Evolutionary conservation across 495 filamentous ascomycete genomes (phyloP).

Genomic region (Oidiodendron maius): DNA sequence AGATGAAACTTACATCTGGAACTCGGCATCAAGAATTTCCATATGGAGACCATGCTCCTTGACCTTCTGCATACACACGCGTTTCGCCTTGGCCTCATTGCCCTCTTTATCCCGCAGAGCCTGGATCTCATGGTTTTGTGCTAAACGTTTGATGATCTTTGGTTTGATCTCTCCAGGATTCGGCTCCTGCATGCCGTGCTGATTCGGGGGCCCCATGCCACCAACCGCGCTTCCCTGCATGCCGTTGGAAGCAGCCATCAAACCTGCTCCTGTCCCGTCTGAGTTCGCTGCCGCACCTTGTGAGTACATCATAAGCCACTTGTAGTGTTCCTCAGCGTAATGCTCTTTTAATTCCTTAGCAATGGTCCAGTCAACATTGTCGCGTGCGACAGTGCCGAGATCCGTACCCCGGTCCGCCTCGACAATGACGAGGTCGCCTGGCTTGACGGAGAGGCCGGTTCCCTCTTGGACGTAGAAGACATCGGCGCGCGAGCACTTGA

Average conservation of each 20-base stretch:
- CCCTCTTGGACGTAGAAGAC: slow-evolving; percentile 96
- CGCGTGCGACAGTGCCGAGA: slow-evolving; percentile 83
- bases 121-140: slow-evolving; percentile 83
- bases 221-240: slow-evolving; percentile 62
- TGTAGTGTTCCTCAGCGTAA: slow-evolving; percentile 88
- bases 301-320: slow-evolving; percentile 96
- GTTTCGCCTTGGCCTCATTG: slow-evolving; percentile 94
- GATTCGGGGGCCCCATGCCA: slow-evolving; percentile 65
- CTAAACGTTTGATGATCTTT: slow-evolving; percentile 91
- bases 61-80: slow-evolving; percentile 93
- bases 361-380: slow-evolving; percentile 74
- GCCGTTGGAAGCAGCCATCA: slow-evolving; percentile 52
- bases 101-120: slow-evolving; percentile 91
- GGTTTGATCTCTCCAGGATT: slow-evolving; percentile 75
- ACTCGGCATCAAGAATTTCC: slow-evolving; percentile 99
- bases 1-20: slow-evolving; percentile 76
- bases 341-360: slow-evolving; percentile 85
- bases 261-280: slow-evolving; percentile 46
- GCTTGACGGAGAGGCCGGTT: slow-evolving; percentile 82
- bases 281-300: slow-evolving; percentile 60
- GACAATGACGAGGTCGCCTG: slow-evolving; percentile 91
- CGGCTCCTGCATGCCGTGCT: slow-evolving; percentile 70
- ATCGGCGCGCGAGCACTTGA: slow-evolving; percentile 90
- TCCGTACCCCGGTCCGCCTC: slow-evolving; percentile 96
- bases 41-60: slow-evolving; percentile 90